These are phyloP conservation scores for Vishniacozyma victoriae DNA, from an alignment of 768 basidiomycete species.

Conservation along the genomic window DNA sequence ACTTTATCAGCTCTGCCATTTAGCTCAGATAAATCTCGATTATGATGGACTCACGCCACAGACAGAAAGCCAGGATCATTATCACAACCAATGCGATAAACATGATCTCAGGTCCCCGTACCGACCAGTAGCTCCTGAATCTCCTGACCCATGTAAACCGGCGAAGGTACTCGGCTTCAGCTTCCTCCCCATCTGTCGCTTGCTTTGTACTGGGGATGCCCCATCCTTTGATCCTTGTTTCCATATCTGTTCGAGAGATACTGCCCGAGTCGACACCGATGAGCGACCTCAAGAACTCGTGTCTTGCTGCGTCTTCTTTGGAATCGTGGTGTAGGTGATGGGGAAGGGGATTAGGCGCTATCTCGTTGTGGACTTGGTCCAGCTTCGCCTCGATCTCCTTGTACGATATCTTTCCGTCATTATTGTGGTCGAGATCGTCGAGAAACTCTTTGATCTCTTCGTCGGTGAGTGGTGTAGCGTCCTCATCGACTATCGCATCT, in stretches of 20 bases:
- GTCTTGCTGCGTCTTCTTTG: conserved; percentile 8
- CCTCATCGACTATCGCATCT: not conserved
- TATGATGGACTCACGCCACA: too few relatives aligned
- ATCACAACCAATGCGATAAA: conserved; percentile 15
- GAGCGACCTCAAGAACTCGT: conserved; percentile 14
- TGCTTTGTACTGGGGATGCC: conserved; percentile 21
- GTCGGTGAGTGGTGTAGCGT: conserved; percentile 2
- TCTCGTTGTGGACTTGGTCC: conserved; percentile 18
- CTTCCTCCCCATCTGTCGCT: conserved; percentile 9
- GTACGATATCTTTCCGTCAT: conserved; percentile 19
- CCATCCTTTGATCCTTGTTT: conserved; percentile 10
- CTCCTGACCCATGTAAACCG: conserved; percentile 2
- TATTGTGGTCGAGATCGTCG: conserved; percentile 22
- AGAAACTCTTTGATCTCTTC: conserved; percentile 22
- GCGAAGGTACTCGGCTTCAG: conserved; percentile 15
- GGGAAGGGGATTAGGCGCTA: conserved; percentile 6
- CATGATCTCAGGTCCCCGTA: conserved; percentile 16
- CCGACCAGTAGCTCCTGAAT: conserved; percentile 16
- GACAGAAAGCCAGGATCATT: conserved; percentile 4
- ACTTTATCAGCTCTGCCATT: too few relatives aligned
- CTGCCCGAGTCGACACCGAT: conserved; percentile 1
- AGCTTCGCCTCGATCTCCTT: conserved; percentile 14
- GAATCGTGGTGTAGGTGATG: conserved; percentile 16
- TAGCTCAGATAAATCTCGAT: too few relatives aligned
- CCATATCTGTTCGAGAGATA: conserved; percentile 10